These are phyloP conservation scores for Glonium stellatum DNA, from an alignment of 495 filamentous ascomycete species.

Conservation along the genomic window DNA sequence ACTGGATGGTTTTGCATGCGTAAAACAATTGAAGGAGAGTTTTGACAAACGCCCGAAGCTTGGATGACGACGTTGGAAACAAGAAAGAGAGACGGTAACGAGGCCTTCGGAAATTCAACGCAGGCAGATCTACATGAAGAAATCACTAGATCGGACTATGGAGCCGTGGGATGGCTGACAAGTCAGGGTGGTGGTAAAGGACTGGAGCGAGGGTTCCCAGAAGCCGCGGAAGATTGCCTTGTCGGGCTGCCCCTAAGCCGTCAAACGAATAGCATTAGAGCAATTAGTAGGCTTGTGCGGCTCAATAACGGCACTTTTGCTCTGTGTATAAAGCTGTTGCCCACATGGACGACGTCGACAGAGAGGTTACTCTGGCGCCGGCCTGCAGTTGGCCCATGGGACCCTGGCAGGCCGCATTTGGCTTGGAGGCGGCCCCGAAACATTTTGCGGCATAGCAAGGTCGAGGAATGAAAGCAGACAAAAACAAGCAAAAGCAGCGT, in stretches of 20 bases:
- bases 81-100: background rate
- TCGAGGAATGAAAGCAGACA: too few relatives aligned
- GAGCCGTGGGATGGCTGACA: background rate
- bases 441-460: too few relatives aligned
- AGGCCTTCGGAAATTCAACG: background rate
- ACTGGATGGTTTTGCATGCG: constrained; percentile 1
- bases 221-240: background rate
- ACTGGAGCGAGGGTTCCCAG: background rate
- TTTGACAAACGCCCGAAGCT: background rate
- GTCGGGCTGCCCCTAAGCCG: background rate
- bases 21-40: background rate
- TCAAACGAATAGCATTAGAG: background rate
- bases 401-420: too few relatives aligned
- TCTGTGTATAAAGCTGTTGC: background rate
- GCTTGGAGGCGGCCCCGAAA: too few relatives aligned
- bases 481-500: too few relatives aligned
- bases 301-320: background rate
- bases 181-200: background rate
- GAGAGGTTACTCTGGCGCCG: too few relatives aligned
- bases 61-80: background rate
- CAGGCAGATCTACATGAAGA: background rate
- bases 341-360: too few relatives aligned
- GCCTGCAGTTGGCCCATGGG: too few relatives aligned
- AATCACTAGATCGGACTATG: background rate
- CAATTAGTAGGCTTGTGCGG: background rate